Evolutionary conservation across 805 yeast genomes (phyloP).

Genomic region (Barnettozyma vustinii): DNA sequence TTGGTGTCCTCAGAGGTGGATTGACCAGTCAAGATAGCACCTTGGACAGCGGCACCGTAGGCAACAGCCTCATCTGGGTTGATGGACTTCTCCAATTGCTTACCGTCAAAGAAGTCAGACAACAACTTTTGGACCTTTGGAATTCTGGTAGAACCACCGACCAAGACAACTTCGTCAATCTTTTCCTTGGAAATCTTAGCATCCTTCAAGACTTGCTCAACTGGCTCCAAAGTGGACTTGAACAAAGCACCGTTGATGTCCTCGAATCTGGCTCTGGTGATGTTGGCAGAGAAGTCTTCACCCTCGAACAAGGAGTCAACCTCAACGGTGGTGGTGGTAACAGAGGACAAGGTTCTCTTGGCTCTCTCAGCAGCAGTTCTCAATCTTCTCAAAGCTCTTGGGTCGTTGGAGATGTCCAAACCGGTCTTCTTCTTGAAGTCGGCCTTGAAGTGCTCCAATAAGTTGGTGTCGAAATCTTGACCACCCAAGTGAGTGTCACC

Average conservation of each 20-base stretch:
- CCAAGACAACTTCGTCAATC: conserved; percentile 91
- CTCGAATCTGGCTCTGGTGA: conserved; percentile 98
- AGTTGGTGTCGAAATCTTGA: conserved; percentile 97
- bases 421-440: conserved; percentile 96
- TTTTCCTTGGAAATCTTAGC: conserved; percentile 88
- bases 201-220: conserved; percentile 92
- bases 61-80: conserved; percentile 99
- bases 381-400: conserved; percentile 96
- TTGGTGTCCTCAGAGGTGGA: conserved; percentile 90
- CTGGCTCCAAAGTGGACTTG: conserved; percentile 94
- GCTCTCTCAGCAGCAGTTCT: conserved; percentile 99
- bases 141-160: conserved; percentile 99
- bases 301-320: conserved; percentile 96
- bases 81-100: conserved; percentile 96
- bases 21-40: conserved; percentile 96
- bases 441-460: conserved; percentile 85
- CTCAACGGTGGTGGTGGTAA: conserved; percentile 93
- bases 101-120: conserved; percentile 96
- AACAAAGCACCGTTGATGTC: conserved; percentile 94
- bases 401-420: conserved; percentile 81
- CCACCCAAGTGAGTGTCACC: conserved; percentile 99
- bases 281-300: conserved; percentile 94
- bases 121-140: conserved; percentile 97
- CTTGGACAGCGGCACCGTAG: conserved; percentile 99
- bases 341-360: conserved; percentile 95